Evolutionary conservation across 345 rosid genomes (phyloP).

Genomic region (Heritiera fomes): DNA sequence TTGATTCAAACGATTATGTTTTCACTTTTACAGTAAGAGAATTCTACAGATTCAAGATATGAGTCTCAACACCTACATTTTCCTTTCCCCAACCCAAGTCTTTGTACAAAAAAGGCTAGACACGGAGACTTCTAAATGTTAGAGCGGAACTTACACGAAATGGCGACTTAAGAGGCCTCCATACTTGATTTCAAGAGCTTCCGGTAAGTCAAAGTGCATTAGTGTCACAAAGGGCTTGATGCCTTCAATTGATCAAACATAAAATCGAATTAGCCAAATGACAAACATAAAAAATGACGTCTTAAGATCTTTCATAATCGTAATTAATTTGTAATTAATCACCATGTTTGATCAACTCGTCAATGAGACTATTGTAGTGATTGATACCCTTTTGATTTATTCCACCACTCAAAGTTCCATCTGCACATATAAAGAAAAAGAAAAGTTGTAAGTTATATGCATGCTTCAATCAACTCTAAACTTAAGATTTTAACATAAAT

Average conservation of each 20-base stretch:
- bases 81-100: too few species aligned
- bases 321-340: not conserved
- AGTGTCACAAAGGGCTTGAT: conserved; percentile 49
- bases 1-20: too few species aligned
- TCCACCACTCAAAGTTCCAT: conserved; percentile 42
- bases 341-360: conserved; percentile 36
- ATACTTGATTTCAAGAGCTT: conserved; percentile 39
- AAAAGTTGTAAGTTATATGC: too few species aligned
- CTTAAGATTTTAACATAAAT: too few species aligned
- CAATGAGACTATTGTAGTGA: conserved; percentile 42
- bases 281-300: not conserved
- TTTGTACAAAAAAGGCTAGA: too few species aligned
- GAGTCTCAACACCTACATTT: too few species aligned
- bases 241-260: conserved; percentile 19
- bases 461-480: too few species aligned
- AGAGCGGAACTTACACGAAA: conserved; percentile 38
- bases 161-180: conserved; percentile 40
- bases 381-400: conserved; percentile 39
- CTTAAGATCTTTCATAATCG: too few species aligned
- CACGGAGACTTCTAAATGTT: not conserved
- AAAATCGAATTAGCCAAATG: not conserved
- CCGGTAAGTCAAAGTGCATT: conserved; percentile 47
- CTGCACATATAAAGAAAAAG: conserved; percentile 17
- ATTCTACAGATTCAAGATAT: too few species aligned
- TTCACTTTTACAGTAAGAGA: too few species aligned